Evolutionary conservation across 495 filamentous ascomycete genomes (phyloP).

Genomic region (Parathielavia appendiculata): DNA sequence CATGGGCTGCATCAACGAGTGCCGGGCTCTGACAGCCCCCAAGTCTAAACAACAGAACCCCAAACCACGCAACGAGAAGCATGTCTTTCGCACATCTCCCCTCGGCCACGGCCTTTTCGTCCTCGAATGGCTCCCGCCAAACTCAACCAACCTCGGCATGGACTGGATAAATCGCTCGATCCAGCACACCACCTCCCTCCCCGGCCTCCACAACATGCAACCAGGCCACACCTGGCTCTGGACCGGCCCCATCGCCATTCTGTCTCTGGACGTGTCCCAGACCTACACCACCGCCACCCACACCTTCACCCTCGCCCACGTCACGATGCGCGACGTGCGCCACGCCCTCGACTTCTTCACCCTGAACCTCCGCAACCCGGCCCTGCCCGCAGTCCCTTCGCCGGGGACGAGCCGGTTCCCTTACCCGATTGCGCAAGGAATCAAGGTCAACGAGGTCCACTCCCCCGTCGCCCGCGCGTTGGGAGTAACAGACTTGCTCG

Average conservation of each 20-base stretch:
- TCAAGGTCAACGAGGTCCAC: not conserved
- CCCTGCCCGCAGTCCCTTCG: not conserved
- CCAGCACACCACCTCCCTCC: not conserved
- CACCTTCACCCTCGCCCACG: not conserved
- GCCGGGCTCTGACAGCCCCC: not conserved
- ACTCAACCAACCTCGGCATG: not conserved
- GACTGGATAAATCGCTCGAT: slow-evolving; percentile 1
- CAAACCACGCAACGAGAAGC: no score
- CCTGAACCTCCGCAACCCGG: not conserved
- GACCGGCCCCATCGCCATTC: not conserved
- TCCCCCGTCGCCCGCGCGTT: not conserved
- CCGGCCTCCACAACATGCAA: not conserved
- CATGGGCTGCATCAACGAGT: slow-evolving; percentile 1
- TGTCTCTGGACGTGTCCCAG: not conserved
- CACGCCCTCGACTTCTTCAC: not conserved
- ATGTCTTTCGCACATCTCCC: not conserved
- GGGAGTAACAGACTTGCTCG: not conserved
- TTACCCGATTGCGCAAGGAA: not conserved
- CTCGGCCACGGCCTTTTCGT: not conserved
- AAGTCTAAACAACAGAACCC: not conserved
- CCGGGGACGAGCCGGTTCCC: not conserved
- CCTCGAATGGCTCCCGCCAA: not conserved
- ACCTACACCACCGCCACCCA: not conserved
- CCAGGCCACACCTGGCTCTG: not conserved
- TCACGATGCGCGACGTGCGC: not conserved